Base-by-base conservation (phyloP, 176 grass and related monocot species). In the Paspalum notatum region DNA sequence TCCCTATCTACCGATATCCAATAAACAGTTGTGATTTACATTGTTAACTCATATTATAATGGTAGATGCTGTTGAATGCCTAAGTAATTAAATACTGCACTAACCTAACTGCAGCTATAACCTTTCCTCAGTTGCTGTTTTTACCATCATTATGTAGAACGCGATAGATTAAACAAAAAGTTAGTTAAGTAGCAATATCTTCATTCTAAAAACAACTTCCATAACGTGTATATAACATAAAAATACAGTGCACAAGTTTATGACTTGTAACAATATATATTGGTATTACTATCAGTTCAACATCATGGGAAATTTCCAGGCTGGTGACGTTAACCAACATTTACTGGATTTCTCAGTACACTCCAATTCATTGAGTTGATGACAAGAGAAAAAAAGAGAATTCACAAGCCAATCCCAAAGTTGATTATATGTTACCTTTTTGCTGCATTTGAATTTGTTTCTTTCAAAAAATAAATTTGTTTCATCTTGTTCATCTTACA, bases 1-100 rank as follows among this genome's bases (percentile, higher is more conserved):
- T 69, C 24, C 61, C 32, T 53, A 66, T 50, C 68, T 70, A 77
- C 47, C 73, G 37, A 74, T 50, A 3, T 40, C 8, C 8, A 68
- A 15, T 45, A 76, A 27, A 47, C 14, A 61, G 60, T 52, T 51
- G 25, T 78, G 69, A 64, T 9, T 38, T 48, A 74, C 40, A 40
- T 79, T 26, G 63, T 47, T 49, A 39, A 58, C 25, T 65, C 8
- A 49, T 25, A 8, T 17, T 47, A 22, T 32, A 20, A 21, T 66
- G 60, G 64, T 70, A 61, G 3, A 54, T 39, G 17, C 51, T 54
- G 47, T 38, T 53, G 21, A 72, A 72, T n/a, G 15, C 14, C 15
- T 37, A 71, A 17, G 7, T 22, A 57, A 57, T 39, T 38, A 60
- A 60, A 60, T 25, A 26, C 22, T 10, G 4, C 20, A 57, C 7